Evolutionary conservation across 2,329 filamentous ascomycete species (phyloP).

Genomic region (Colletotrichum horii): DNA sequence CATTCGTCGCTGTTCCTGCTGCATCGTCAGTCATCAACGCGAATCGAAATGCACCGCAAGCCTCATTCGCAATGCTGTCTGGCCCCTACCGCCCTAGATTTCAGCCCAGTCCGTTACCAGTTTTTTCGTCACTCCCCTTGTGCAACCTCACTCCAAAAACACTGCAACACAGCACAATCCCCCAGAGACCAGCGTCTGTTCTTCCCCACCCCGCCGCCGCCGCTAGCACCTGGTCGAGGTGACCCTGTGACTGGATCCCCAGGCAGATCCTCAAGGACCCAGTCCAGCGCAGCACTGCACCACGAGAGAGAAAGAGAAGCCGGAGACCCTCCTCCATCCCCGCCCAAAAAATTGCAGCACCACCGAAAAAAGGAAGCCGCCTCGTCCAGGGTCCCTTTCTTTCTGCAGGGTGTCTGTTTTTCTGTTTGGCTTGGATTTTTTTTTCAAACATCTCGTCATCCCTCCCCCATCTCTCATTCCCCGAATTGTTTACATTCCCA

Average conservation of each 20-base stretch:
- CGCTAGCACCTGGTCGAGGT: neutral
- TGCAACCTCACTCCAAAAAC: neutral
- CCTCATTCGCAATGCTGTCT: neutral
- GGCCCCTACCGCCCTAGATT: neutral
- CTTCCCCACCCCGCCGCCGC: neutral
- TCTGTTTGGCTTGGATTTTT: neutral
- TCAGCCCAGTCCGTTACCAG: neutral
- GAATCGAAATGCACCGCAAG: neutral
- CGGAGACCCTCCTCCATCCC: neutral
- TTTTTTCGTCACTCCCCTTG: neutral
- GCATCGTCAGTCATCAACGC: neutral
- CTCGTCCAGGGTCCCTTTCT: neutral
- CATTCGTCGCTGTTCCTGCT: neutral
- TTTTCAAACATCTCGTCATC: neutral
- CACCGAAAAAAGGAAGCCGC: neutral
- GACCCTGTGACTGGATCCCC: neutral
- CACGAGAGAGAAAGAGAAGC: neutral
- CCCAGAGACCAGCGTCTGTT: neutral
- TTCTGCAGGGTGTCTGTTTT: neutral
- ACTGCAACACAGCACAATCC: neutral
- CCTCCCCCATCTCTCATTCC: neutral
- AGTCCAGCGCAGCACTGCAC: neutral
- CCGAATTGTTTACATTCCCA: constrained; percentile 1
- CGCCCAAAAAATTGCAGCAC: neutral
- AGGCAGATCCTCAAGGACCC: neutral